A percentile compares a stretch with the other conserved stretches of the same genome.
These are phyloP conservation scores for Eutrema yunnanense DNA, from an alignment of 345 rosid genomes.

Conservation along the genomic window DNA sequence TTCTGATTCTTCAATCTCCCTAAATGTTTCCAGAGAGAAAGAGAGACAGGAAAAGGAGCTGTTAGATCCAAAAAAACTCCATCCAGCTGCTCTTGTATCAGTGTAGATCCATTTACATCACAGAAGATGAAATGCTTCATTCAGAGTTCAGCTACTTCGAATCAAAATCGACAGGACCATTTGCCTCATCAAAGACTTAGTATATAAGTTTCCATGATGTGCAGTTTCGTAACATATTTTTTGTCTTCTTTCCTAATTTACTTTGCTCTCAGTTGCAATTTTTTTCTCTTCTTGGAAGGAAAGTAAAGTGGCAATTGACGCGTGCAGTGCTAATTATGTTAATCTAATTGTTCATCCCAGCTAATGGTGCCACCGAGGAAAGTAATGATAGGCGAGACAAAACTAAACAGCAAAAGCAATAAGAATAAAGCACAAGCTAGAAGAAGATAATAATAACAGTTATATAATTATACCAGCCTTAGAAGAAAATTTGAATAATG, in stretches of 20 bases:
- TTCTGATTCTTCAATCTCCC: constrained; percentile 92
- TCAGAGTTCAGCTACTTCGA: neutral
- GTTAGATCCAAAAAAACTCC: neutral
- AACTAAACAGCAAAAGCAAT: neutral
- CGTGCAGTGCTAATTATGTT: neutral
- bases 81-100: constrained; percentile 4
- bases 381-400: neutral
- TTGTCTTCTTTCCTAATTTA: neutral
- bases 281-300: neutral
- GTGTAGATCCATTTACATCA: constrained; percentile 7
- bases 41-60: neutral
- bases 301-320: neutral
- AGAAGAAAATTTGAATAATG: neutral
- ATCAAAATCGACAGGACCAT: neutral
- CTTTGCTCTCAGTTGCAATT: neutral
- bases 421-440: neutral
- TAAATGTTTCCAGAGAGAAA: constrained; percentile 24
- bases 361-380: neutral
- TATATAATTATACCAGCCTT: neutral
- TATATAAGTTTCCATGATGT: neutral
- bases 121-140: neutral
- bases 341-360: neutral
- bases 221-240: neutral
- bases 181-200: neutral
- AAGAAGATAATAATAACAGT: neutral